Conservation (phyloP, 371 early-diverging fungal species). For the Chytridium lagenaria region DNA sequence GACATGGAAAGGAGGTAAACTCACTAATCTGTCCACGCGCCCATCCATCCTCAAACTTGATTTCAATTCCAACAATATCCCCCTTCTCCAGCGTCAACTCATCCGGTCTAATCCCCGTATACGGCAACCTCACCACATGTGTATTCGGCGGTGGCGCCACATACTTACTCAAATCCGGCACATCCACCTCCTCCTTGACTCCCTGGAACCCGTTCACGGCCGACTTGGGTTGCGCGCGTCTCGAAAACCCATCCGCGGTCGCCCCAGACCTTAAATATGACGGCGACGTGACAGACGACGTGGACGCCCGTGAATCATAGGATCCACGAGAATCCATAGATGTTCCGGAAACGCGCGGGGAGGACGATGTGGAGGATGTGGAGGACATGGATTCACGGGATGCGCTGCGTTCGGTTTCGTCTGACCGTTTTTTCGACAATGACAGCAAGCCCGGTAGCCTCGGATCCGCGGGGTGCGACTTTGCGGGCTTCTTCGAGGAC, state of each 20-base stretch:
- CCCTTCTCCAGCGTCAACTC: constrained; percentile 50
- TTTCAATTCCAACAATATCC: constrained; percentile 56
- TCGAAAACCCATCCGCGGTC: constrained; percentile 12
- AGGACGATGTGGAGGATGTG: constrained; percentile 10
- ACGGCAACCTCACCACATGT: constrained; percentile 44
- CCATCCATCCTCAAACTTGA: constrained; percentile 54
- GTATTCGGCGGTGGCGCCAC: constrained; percentile 55
- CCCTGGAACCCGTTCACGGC: constrained; percentile 9
- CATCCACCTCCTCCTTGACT: constrained; percentile 35
- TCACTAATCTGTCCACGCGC: constrained; percentile 47
- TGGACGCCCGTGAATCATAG: background rate
- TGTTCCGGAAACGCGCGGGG: background rate
- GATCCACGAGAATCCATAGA: constrained; percentile 12
- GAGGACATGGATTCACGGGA: constrained; percentile 1
- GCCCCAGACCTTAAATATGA: constrained; percentile 1
- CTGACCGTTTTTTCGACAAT: no score
- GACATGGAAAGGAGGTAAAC: background rate
- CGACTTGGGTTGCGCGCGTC: background rate
- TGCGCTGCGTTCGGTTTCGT: background rate
- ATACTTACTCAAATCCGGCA: constrained; percentile 46
- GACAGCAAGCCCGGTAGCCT: background rate
- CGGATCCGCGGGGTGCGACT: background rate
- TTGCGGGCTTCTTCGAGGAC: background rate
- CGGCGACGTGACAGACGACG: background rate
- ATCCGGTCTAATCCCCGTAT: constrained; percentile 35